phyloP scores from a whole-genome alignment of 2,329 filamentous ascomycete species.

The Coleophoma eucalyptorum region DNA sequence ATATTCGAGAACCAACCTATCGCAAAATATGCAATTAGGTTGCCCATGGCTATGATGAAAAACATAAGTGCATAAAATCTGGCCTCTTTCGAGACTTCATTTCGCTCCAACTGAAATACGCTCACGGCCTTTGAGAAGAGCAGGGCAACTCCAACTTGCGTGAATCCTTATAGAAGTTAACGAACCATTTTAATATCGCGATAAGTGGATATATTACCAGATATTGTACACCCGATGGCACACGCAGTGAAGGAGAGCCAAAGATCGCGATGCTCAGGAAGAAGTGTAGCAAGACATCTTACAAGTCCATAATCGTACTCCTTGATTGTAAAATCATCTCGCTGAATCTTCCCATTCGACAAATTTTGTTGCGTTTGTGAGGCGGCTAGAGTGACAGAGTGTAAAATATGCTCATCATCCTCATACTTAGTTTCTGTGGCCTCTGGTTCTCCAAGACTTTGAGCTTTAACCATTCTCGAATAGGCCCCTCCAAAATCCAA shows the following conservation, averaged over 20 bases:
- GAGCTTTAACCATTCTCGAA: background rate
- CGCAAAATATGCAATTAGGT: background rate
- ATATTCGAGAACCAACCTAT: background rate
- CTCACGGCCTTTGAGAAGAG: background rate
- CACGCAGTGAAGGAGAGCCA: background rate
- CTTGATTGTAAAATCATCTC: no score
- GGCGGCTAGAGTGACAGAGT: no score
- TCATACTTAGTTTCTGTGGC: no score
- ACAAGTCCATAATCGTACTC: background rate
- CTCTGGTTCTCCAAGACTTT: background rate
- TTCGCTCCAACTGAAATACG: background rate
- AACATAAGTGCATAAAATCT: background rate
- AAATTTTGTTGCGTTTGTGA: no score
- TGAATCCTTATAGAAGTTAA: background rate
- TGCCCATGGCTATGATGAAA: background rate
- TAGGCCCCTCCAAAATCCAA: background rate
- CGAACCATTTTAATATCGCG: background rate
- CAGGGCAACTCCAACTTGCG: background rate
- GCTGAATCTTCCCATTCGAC: no score
- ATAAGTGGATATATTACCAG: background rate
- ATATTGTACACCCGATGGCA: background rate
- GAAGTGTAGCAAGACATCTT: background rate
- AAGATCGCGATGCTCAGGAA: background rate
- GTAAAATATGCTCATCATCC: no score
- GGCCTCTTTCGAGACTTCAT: slow-evolving; percentile 12